Evolutionary conservation across 1,284 basidiomycete species (phyloP), one percentile per base, ranked within the genome.

Genomic region (Xerocomus nothofagi): DNA sequence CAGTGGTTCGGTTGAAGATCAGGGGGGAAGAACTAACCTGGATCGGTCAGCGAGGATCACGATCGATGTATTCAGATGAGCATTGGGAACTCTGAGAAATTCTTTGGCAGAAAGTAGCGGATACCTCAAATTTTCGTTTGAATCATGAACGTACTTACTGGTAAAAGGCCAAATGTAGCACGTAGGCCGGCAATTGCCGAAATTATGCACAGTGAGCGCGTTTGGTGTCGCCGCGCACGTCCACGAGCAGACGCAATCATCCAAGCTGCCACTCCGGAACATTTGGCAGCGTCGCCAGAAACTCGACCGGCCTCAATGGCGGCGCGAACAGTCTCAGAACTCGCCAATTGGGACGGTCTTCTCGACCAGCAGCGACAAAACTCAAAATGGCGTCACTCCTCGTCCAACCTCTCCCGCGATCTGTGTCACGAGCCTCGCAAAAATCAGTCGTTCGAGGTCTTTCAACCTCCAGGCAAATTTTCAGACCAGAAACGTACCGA

Each of bases 341-440:
- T 49, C 36, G 44, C 52, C 8, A 49, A 34, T 18, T 61, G 61
- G 65, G 59, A 66, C 12, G 41, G 43, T 10, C 51, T 18, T 40
- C 56, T 41, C 42, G 38, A 49, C 45, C 49, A 46, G 18, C 31
- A 49, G 12, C 55, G 33, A 17, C 46, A 39, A 53, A 34, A 17
- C n/a, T 24, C 53, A 9, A 46, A 39, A 42, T 44, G 45, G 57
- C 36, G 30, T 27, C 54, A 12, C 42, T 50, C 57, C 17, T 42
- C 63, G 21, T 48, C 62, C 40, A 47, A 9, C 39, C 48, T 40
- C 31, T 40, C 31, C 39, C 49, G 50, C 37, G 47, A 61, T 49
- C 39, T 49, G 12, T 18, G 55, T 29, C 49, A 45, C 6, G 11
- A 50, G 29, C 36, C 46, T 36, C 44, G 40, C 12, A 30, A 47